Evolutionary conservation across 2,329 filamentous ascomycete species (phyloP).

Genomic region (Cordyceps fumosorosea): DNA sequence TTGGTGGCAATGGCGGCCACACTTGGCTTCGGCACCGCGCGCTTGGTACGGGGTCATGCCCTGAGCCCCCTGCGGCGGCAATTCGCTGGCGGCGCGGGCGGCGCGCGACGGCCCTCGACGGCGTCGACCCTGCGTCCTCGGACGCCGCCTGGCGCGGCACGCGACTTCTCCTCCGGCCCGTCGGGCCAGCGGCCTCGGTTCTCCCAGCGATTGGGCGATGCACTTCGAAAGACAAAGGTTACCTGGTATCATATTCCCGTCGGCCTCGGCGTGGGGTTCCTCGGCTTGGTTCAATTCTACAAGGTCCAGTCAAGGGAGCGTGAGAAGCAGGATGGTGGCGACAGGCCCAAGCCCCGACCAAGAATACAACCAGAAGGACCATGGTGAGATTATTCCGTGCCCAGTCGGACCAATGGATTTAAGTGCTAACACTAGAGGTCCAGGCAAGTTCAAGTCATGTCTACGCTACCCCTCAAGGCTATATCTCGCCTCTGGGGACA

Average conservation of each 20-base stretch:
- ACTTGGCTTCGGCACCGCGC: conserved; percentile 29
- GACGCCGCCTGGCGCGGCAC: conserved; percentile 16
- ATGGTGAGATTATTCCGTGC: conserved; percentile 46
- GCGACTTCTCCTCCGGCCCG: conserved; percentile 30
- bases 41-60: conserved; percentile 26
- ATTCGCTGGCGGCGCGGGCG: conserved; percentile 20
- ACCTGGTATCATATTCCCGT: conserved; percentile 91
- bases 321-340: conserved; percentile 38
- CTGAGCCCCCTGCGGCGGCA: conserved; percentile 24
- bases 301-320: conserved; percentile 57
- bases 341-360: conserved; percentile 39
- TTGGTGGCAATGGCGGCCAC: conserved; percentile 25
- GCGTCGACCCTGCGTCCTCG: conserved; percentile 19
- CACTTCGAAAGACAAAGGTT: conserved; percentile 49
- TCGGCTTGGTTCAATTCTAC: conserved; percentile 79
- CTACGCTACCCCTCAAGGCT: conserved; percentile 83
- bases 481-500: conserved; percentile 82
- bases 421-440: neutral
- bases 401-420: neutral
- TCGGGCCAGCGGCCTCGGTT: conserved; percentile 40
- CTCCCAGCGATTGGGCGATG: conserved; percentile 44
- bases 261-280: conserved; percentile 74
- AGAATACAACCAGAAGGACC: conserved; percentile 76
- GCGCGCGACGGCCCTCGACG: conserved; percentile 21
- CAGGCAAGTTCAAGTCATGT: conserved; percentile 87